Conservation (phyloP, 2,329 filamentous ascomycete genomes). For the Pseudogymnoascus sp. region DNA sequence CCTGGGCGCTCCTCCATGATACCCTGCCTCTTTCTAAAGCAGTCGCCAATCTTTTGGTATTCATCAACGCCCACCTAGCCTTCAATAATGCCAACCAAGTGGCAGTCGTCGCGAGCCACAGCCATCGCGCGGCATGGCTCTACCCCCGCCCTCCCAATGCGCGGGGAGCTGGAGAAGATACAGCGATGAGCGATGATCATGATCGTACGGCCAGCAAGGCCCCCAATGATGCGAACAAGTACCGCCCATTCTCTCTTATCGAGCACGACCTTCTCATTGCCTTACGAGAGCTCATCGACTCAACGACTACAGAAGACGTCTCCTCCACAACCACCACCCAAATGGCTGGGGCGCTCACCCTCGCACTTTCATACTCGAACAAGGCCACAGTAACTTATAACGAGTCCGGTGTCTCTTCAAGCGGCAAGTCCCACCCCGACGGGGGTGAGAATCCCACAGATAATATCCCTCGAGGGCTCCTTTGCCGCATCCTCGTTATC, state of each 20-base stretch:
- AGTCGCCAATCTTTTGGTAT: constrained; percentile 84
- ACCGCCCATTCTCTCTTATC: constrained; percentile 81
- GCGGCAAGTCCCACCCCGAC: constrained; percentile 16
- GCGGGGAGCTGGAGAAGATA: constrained; percentile 39
- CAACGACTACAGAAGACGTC: constrained; percentile 60
- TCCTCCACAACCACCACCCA: constrained; percentile 69
- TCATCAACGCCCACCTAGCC: constrained; percentile 92
- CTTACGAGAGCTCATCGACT: constrained; percentile 63
- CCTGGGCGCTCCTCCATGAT: constrained; percentile 73
- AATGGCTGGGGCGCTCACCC: constrained; percentile 82
- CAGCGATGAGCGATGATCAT: constrained; percentile 47
- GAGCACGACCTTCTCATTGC: constrained; percentile 73
- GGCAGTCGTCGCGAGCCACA: constrained; percentile 83
- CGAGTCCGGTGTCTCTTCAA: constrained; percentile 28
- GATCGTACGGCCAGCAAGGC: constrained; percentile 26
- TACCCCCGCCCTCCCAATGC: constrained; percentile 55
- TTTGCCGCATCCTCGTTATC: constrained; percentile 79
- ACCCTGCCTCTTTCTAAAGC: constrained; percentile 75
- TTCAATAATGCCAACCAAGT: constrained; percentile 92
- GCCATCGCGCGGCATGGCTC: constrained; percentile 78
- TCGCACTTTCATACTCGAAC: constrained; percentile 86
- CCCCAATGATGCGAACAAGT: constrained; percentile 66
- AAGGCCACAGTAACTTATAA: constrained; percentile 43
- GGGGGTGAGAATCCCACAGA: constrained; percentile 22
- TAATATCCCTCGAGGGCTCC: constrained; percentile 44